A percentile compares a stretch with the other conserved stretches of the same genome.
These are phyloP conservation scores for Sicyos baderoa DNA, from an alignment of 306 rosid species.

Conservation along the genomic window DNA sequence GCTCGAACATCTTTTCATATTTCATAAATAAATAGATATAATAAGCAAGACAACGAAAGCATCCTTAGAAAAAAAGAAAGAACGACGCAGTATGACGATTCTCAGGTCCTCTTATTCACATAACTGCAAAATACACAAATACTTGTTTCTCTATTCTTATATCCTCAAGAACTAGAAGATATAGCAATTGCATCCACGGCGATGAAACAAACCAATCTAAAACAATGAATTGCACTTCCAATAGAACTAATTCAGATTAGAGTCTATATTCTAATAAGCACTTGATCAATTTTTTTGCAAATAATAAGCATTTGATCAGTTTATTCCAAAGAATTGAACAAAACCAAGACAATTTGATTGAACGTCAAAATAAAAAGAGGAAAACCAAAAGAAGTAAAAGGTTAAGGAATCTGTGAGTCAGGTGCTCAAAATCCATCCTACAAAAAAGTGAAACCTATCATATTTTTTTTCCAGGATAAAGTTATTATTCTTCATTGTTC, in stretches of 20 bases:
- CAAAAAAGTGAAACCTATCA: conserved; percentile 1
- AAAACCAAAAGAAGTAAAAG: conserved; percentile 9
- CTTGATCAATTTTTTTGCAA: no score
- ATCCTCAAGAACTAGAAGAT: neutral
- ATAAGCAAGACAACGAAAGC: neutral
- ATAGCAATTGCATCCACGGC: neutral
- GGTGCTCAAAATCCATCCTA: conserved; percentile 17
- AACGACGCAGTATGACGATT: neutral
- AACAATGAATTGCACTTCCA: neutral
- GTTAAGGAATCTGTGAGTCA: conserved; percentile 11
- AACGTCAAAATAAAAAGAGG: conserved; percentile 11
- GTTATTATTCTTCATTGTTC: conserved; percentile 18
- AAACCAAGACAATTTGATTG: neutral
- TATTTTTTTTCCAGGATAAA: conserved; percentile 13
- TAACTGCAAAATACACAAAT: neutral
- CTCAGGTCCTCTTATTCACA: neutral
- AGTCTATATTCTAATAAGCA: neutral
- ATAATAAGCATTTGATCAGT: neutral
- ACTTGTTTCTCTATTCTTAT: neutral
- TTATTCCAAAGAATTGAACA: neutral
- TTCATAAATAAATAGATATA: neutral
- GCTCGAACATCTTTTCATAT: neutral
- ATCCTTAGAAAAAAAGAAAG: no score
- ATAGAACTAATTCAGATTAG: neutral
- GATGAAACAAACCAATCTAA: neutral